Base-by-base conservation (phyloP, 148 eudicot species). In the Diospyros kaki region DNA sequence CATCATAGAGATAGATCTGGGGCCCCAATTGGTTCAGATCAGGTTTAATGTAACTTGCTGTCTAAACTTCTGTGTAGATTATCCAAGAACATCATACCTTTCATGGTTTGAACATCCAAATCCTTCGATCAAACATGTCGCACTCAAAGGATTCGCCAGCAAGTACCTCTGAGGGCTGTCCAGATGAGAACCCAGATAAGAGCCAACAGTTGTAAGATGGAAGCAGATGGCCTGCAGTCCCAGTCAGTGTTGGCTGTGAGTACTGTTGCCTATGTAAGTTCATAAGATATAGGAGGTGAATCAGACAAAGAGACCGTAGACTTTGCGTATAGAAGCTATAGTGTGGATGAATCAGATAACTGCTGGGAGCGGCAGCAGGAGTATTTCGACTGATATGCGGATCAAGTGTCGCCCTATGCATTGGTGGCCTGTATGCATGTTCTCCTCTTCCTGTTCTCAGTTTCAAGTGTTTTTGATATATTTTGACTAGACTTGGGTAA, bases 1-100 rank as follows among this genome's bases (percentile, higher is more conserved):
- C 8, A 48, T 48, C 52, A 48, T 48, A 8, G 8, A 48, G 52
- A 48, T 40, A 46, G 11, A 40, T 42, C 2, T 65, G 45, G 5
- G 46, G 38, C 5, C 28, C 15, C 7, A 45, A 9, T 4, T 28
- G 7, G 40, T 55, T 10, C 38, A 28, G 43, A 12, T 28, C 10
- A 39, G n/a, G 0, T 28, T 1, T 39, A 39, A 28, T 64, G 6
- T 2, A 17, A 43, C 14, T 55, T 52, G 11, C 39, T 12, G 15
- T 1, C 44, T n/a, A 51, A 39, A 13, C 12, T 38, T 68, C 14
- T 59, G 3, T 76, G 73, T 64, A 82, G 86, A 79, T 86, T 18
- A 62, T 86, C 77, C 87, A 83, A 76, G 93, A 87, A 73, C 84
- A 81, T 82, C 85, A 81, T n/a, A 89, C 86, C 39, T 82, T 85